Conservation (phyloP, 2,329 filamentous ascomycete genomes). For the Myriosclerotinia scirpicola region DNA sequence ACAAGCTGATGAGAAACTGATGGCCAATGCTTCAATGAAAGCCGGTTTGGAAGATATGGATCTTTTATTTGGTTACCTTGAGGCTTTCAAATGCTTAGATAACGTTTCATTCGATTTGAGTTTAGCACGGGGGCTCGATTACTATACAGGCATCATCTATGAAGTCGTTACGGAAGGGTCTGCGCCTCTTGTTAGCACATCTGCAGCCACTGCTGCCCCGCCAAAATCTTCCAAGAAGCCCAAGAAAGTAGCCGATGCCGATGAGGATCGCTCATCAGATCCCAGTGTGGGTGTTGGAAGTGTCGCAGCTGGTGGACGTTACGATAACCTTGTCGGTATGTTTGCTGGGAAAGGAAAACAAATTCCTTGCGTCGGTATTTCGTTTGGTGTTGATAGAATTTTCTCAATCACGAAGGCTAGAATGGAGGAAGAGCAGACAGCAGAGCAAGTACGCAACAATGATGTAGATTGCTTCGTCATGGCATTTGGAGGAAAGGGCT, state of each 20-base stretch:
- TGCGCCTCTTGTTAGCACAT: conserved; percentile 41
- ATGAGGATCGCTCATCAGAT: conserved; percentile 71
- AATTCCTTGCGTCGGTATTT: conserved; percentile 88
- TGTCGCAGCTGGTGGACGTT: conserved; percentile 85
- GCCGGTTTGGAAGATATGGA: conserved; percentile 79
- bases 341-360: conserved; percentile 75
- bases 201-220: conserved; percentile 44
- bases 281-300: conserved; percentile 82
- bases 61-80: conserved; percentile 77
- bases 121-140: conserved; percentile 85
- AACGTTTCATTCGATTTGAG: conserved; percentile 86
- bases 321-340: conserved; percentile 93
- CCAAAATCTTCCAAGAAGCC: conserved; percentile 42
- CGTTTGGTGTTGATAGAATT: conserved; percentile 93
- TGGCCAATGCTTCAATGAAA: conserved; percentile 72
- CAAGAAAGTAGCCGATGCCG: conserved; percentile 52
- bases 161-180: conserved; percentile 74
- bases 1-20: conserved; percentile 64
- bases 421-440: conserved; percentile 60
- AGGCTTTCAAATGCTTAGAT: conserved; percentile 70
- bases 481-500: conserved; percentile 87
- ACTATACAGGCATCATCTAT: conserved; percentile 77
- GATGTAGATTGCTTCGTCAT: conserved; percentile 92
- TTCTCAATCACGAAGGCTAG: conserved; percentile 86
- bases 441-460: conserved; percentile 59